Evolutionary conservation across 2,329 filamentous ascomycete genomes (phyloP), one percentile per base, ranked within the genome.

Genomic region (Biscogniauxia mediterranea): DNA sequence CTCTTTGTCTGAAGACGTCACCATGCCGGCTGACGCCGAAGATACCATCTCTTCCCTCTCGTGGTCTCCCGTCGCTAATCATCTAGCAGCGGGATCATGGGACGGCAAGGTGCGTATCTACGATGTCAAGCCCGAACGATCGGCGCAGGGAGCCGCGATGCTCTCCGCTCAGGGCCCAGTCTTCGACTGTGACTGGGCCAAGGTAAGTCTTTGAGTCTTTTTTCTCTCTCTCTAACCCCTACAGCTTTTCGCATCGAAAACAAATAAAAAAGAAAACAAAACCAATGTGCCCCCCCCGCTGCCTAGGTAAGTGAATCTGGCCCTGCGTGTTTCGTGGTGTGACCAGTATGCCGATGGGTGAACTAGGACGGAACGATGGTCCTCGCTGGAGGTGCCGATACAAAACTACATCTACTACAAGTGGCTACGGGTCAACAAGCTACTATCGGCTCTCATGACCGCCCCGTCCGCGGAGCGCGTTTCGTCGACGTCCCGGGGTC

Each of bases 1-100:
- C 56, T 56, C 56, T 15, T 52, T 61, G 26, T n/a, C 60, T 46
- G 49, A 63, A 9, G 72, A 74, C 52, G 56, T 70, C 46, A 65
- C 58, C 4, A 58, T 75, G 17, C 70, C 73, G 7, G 57, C 63
- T 2, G 71, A 73, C 57, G 68, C 69, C 13, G 58, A 69, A 28
- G 75, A 77, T 62, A 76, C 73, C 64, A 71, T 77, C 70, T 72
- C 71, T 51, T 68, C 72, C 42, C 51, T 77, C 63, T 72, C 74
- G 23, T 77, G 74, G 74, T 76, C 75, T 60, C 74, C 73, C 2
- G 63, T 62, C 38, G 62, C 68, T 25, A 65, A 75, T 53, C 69
- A 74, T 59, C 56, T 77, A 51, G 75, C 75, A 9, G 72, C 71
- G 38, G 69, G 73, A 17, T 73, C 69, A 19, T 77, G 75, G 75